Conservation (phyloP, 208 protist genomes). For the Phytomonas serpens region DNA sequence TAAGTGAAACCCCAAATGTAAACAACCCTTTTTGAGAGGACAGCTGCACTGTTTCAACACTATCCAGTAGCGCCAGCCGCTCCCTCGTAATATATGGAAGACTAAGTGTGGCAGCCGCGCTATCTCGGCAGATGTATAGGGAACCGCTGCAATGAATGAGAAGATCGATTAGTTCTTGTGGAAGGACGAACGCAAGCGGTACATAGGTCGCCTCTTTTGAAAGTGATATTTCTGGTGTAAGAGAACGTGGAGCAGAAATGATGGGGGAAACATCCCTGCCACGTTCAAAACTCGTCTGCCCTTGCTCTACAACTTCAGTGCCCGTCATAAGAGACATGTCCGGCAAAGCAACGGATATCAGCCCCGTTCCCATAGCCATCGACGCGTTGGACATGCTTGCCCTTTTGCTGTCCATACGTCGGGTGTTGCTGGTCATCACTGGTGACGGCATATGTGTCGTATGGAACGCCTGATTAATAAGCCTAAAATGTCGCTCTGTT, state of each 20-base stretch:
- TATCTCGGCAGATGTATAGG: slow-evolving; percentile 17
- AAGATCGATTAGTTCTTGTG: slow-evolving; percentile 11
- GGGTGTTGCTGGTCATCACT: not conserved
- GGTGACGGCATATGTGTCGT: not conserved
- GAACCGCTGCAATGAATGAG: slow-evolving; percentile 17
- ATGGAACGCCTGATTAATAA: not conserved
- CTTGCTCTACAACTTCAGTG: not conserved
- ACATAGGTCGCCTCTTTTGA: not conserved
- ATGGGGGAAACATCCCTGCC: not conserved
- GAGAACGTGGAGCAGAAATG: not conserved
- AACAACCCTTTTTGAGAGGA: slow-evolving; percentile 41
- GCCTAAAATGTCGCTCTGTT: not conserved
- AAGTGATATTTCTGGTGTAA: not conserved
- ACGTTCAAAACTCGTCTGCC: not conserved
- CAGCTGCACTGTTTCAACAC: slow-evolving; percentile 36
- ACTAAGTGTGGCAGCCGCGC: slow-evolving; percentile 23
- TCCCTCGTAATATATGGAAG: slow-evolving; percentile 66
- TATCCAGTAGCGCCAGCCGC: slow-evolving; percentile 43
- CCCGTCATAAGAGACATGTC: not conserved
- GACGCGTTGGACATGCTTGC: not conserved
- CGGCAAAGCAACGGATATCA: not conserved
- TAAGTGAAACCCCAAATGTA: slow-evolving; percentile 42
- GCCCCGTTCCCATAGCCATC: not conserved
- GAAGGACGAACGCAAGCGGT: slow-evolving; percentile 8
- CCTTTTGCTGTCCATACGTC: not conserved